Percentiles rank a stretch among this genome's conserved stretches.
These are phyloP conservation scores for Xylaria intraflava DNA, from an alignment of 495 filamentous ascomycete species.

Conservation along the genomic window DNA sequence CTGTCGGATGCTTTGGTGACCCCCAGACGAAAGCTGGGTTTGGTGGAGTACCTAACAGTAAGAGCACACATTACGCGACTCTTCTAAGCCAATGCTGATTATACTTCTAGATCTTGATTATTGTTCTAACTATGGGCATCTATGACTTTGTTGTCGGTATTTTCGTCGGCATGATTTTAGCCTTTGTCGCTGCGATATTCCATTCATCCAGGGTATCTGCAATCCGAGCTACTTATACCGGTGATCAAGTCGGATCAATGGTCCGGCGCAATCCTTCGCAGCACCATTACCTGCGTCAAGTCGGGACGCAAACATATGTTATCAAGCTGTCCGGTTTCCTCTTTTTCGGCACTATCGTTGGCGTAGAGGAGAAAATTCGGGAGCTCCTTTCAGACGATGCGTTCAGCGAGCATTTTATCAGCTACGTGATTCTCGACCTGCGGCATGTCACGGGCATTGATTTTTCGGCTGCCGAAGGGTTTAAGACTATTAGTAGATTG, in stretches of 20 bases:
- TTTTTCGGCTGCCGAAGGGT: constrained; percentile 91
- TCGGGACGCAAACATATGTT: constrained; percentile 78
- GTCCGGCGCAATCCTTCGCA: constrained; percentile 87
- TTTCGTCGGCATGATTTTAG: constrained; percentile 81
- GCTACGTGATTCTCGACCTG: constrained; percentile 86
- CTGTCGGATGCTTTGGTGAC: constrained; percentile 80
- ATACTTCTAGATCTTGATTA: constrained; percentile 62
- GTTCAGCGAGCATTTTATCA: constrained; percentile 69
- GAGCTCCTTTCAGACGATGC: constrained; percentile 73
- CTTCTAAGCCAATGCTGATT: constrained; percentile 27
- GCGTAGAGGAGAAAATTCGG: constrained; percentile 81
- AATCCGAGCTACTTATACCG: constrained; percentile 78
- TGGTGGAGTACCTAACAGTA: constrained; percentile 75
- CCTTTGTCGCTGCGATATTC: constrained; percentile 83
- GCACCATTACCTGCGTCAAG: constrained; percentile 74
- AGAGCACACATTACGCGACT: background rate
- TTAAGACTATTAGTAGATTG: constrained; percentile 83
- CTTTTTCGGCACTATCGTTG: constrained; percentile 95
- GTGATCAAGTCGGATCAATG: constrained; percentile 80
- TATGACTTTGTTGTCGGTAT: constrained; percentile 96
- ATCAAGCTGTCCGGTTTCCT: constrained; percentile 88
- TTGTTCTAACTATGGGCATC: constrained; percentile 90
- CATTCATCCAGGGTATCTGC: constrained; percentile 85
- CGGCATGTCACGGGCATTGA: constrained; percentile 85
- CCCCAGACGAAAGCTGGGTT: constrained; percentile 78